These are phyloP conservation scores for Butyriboletus loyo DNA, from an alignment of 768 basidiomycete genomes.

Conservation along the genomic window DNA sequence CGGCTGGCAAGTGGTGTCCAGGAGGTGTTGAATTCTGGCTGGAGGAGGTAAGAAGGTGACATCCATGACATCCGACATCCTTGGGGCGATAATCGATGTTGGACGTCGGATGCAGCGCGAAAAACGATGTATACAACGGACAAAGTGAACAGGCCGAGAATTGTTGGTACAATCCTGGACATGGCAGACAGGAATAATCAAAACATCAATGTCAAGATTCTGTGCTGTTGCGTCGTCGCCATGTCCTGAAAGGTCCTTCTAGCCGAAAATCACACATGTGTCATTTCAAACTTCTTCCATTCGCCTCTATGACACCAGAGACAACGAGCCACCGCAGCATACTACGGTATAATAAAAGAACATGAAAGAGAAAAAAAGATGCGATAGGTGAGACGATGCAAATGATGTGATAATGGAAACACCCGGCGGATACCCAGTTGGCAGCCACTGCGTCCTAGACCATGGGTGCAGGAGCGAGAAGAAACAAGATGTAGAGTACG, in stretches of 20 bases:
- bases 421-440: slow-evolving; percentile 11
- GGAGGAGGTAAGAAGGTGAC: slow-evolving; percentile 84
- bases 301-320: slow-evolving; percentile 31
- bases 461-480: slow-evolving; percentile 18
- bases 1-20: slow-evolving; percentile 71
- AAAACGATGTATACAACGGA: slow-evolving; percentile 40
- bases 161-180: slow-evolving; percentile 7
- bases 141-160: slow-evolving; percentile 34
- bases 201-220: too few relatives aligned
- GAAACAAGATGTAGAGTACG: slow-evolving; percentile 5
- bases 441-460: slow-evolving; percentile 12
- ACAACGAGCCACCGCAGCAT: slow-evolving; percentile 31
- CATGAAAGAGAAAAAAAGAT: slow-evolving; percentile 28
- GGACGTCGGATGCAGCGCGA: slow-evolving; percentile 43
- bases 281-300: slow-evolving; percentile 33
- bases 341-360: slow-evolving; percentile 37
- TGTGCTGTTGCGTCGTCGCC: too few relatives aligned
- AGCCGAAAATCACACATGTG: neutral
- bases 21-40: slow-evolving; percentile 59
- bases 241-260: too few relatives aligned
- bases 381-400: slow-evolving; percentile 32
- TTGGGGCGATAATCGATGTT: slow-evolving; percentile 67
- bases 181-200: too few relatives aligned
- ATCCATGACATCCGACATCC: slow-evolving; percentile 97
- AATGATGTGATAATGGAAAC: slow-evolving; percentile 28